Evolutionary conservation across 108 stramenopile genomes (phyloP).

Genomic region (Cylindrotheca closterium): DNA sequence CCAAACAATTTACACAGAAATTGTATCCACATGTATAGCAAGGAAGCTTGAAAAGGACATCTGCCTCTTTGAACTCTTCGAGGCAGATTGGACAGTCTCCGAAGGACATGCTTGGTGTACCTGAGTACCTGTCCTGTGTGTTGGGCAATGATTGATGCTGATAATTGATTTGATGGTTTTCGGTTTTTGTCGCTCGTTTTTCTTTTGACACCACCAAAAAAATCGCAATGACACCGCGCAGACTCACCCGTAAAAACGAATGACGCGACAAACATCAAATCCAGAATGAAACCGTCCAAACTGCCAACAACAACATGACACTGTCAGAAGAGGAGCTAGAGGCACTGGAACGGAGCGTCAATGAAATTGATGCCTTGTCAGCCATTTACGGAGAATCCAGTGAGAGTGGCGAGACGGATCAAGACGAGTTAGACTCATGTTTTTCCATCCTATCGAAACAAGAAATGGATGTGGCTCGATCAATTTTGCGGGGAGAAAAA

Average conservation of each 20-base stretch:
- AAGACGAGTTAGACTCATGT: constrained; percentile 6
- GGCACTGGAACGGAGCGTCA: constrained; percentile 37
- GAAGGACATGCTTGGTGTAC: neutral
- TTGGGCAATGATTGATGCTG: no score
- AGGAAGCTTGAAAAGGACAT: constrained; percentile 47
- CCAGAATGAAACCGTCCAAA: no score
- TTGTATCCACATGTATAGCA: constrained; percentile 70
- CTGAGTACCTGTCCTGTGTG: no score
- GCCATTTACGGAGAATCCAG: constrained; percentile 33
- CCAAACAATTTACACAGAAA: constrained; percentile 66
- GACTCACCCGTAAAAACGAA: no score
- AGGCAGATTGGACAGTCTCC: constrained; percentile 72
- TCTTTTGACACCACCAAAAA: no score
- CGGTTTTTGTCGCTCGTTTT: no score
- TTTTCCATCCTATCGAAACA: neutral
- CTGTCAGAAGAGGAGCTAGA: no score
- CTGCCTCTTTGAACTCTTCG: constrained; percentile 46
- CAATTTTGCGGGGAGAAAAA: neutral
- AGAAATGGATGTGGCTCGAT: constrained; percentile 5
- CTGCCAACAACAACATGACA: no score
- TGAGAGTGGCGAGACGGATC: neutral
- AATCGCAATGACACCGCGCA: no score
- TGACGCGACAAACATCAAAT: no score
- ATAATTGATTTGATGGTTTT: no score
- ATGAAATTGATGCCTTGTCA: constrained; percentile 44